These are phyloP conservation scores for Gloeopeniophorella convolvens DNA, from an alignment of 768 basidiomycete species.

Conservation along the genomic window DNA sequence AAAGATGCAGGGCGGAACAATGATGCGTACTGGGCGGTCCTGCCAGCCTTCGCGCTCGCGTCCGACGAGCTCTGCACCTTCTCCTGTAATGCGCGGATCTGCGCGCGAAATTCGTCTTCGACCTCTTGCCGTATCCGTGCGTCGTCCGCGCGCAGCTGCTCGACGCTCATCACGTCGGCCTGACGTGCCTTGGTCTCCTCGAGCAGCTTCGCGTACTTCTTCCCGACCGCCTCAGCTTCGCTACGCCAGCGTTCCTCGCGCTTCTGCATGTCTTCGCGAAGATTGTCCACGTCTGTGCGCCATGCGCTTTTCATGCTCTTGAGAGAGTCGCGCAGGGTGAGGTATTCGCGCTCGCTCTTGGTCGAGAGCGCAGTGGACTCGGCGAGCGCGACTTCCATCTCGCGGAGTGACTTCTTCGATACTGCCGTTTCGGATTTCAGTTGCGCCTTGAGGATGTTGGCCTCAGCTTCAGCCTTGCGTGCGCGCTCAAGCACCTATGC, in stretches of 20 bases:
- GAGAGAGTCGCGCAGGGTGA: conserved; percentile 69
- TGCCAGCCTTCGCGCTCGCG: conserved; percentile 50
- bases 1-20: neutral
- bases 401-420: conserved; percentile 69
- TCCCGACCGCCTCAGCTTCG: conserved; percentile 62
- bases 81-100: conserved; percentile 47
- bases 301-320: conserved; percentile 67
- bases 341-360: conserved; percentile 79
- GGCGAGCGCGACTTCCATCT: conserved; percentile 68
- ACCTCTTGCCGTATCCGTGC: conserved; percentile 45
- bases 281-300: conserved; percentile 63
- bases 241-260: conserved; percentile 61
- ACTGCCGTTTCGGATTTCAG: conserved; percentile 67
- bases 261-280: conserved; percentile 68
- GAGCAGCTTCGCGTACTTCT: conserved; percentile 60
- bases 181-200: conserved; percentile 57
- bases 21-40: conserved; percentile 55
- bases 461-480: conserved; percentile 78
- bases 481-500: conserved; percentile 72
- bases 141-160: conserved; percentile 45
- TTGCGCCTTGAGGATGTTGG: conserved; percentile 56
- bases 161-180: conserved; percentile 39
- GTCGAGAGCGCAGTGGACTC: conserved; percentile 74
- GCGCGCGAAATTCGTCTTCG: conserved; percentile 52
- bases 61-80: conserved; percentile 47